phyloP scores from a whole-genome alignment of 2,329 filamentous ascomycete species.

The Cytospora chrysosperma region DNA sequence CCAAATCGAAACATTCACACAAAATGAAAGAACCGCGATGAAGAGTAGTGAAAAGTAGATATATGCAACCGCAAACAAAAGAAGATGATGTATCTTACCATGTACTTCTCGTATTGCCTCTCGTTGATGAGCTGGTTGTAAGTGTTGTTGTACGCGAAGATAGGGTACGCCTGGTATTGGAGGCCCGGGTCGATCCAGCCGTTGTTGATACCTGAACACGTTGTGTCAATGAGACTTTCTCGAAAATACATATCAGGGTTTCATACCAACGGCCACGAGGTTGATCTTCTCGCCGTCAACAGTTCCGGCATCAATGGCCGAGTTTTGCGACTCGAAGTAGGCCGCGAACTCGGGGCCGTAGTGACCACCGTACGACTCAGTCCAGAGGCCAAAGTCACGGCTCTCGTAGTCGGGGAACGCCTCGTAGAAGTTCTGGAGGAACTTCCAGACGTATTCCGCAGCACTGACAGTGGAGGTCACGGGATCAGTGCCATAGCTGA shows the following conservation, averaged over 20 bases:
- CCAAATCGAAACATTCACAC: no score
- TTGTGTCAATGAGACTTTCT: not conserved
- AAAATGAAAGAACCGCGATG: no score
- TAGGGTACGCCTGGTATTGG: constrained; percentile 44
- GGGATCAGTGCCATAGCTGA: constrained; percentile 37
- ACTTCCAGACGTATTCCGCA: constrained; percentile 52
- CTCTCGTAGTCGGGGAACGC: constrained; percentile 63
- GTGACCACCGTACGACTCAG: constrained; percentile 57
- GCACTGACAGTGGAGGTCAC: constrained; percentile 45
- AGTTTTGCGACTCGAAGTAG: constrained; percentile 58
- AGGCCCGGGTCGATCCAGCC: constrained; percentile 51
- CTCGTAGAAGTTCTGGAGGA: constrained; percentile 61
- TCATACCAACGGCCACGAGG: constrained; percentile 46
- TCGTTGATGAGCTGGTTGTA: constrained; percentile 32
- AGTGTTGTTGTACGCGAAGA: constrained; percentile 46
- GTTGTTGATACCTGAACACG: constrained; percentile 48
- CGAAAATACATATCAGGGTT: not conserved
- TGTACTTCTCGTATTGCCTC: constrained; percentile 19
- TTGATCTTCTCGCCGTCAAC: constrained; percentile 44
- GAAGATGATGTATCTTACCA: not conserved
- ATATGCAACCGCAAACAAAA: no score
- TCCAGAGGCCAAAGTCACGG: constrained; percentile 55
- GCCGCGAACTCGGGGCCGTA: constrained; percentile 56
- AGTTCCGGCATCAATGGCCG: constrained; percentile 44
- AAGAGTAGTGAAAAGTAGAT: no score